Conservation (phyloP, 2,329 filamentous ascomycete genomes). For the Talaromyces sp. region DNA sequence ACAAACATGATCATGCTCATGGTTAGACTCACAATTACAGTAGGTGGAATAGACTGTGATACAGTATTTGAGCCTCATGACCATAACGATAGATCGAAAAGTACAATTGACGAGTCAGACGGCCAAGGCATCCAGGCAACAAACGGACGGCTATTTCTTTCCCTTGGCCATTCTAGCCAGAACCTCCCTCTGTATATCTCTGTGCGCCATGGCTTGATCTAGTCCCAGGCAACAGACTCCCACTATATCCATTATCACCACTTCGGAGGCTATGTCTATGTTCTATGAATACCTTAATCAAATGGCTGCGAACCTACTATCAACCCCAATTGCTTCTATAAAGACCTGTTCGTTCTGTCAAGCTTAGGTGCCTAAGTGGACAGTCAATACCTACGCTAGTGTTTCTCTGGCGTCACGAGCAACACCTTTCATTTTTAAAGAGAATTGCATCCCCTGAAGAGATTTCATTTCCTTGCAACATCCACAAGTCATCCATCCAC, state of each 20-base stretch:
- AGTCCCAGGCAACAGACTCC: conserved; percentile 8
- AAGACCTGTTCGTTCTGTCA: not conserved
- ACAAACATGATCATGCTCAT: not conserved
- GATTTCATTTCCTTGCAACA: not conserved
- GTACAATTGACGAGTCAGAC: not conserved
- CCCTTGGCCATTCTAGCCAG: not conserved
- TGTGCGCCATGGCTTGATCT: conserved; percentile 10
- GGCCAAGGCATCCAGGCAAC: conserved; percentile 2
- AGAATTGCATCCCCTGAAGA: not conserved
- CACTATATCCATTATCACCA: not conserved
- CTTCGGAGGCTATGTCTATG: not conserved
- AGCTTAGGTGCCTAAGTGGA: not conserved
- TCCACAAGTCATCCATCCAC: not conserved
- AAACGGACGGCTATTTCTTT: not conserved
- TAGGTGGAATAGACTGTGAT: not conserved
- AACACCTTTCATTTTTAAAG: not conserved
- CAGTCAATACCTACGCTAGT: not conserved
- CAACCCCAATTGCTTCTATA: not conserved
- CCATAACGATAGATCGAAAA: too few species aligned
- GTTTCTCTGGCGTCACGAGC: not conserved
- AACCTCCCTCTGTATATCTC: not conserved
- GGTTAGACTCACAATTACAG: not conserved
- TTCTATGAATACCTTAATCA: not conserved
- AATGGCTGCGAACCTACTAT: not conserved
- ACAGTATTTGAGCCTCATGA: not conserved